These are phyloP conservation scores for Annulohypoxylon maeteangense DNA, from an alignment of 495 filamentous ascomycete genomes.

Conservation along the genomic window DNA sequence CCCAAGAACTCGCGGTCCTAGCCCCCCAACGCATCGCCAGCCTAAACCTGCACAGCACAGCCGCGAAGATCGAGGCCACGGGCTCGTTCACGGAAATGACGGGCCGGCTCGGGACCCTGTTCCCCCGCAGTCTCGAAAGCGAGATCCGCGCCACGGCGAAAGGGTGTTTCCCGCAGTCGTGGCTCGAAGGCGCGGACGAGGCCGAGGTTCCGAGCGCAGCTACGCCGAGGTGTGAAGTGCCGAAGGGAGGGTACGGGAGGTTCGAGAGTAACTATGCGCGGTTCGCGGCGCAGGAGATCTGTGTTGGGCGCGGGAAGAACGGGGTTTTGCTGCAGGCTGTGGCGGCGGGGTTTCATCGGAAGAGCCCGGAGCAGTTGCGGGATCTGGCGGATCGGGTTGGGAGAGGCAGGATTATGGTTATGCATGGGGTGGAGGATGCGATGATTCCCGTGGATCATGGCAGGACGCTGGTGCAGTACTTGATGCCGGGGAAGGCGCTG, in stretches of 20 bases:
- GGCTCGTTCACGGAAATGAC: slow-evolving; percentile 59
- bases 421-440: slow-evolving; percentile 72
- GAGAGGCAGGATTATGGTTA: slow-evolving; percentile 69
- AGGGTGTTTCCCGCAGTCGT: slow-evolving; percentile 65
- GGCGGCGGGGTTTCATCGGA: slow-evolving; percentile 75
- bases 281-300: slow-evolving; percentile 71
- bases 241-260: slow-evolving; percentile 42
- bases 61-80: slow-evolving; percentile 68
- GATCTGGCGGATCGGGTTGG: slow-evolving; percentile 67
- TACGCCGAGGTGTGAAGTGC: slow-evolving; percentile 36
- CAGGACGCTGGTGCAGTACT: slow-evolving; percentile 57
- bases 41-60: slow-evolving; percentile 71
- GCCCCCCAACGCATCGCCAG: slow-evolving; percentile 70
- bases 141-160: slow-evolving; percentile 55
- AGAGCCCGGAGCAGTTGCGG: slow-evolving; percentile 66
- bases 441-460: slow-evolving; percentile 73
- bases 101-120: slow-evolving; percentile 59
- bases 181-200: slow-evolving; percentile 67
- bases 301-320: slow-evolving; percentile 61
- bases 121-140: slow-evolving; percentile 68
- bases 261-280: slow-evolving; percentile 77
- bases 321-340: slow-evolving; percentile 75
- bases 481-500: slow-evolving; percentile 52
- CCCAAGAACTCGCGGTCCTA: slow-evolving; percentile 71
- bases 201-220: slow-evolving; percentile 43